A percentile compares a stretch with the other conserved stretches of the same genome.
Evolutionary conservation across 2,329 filamentous ascomycete species (phyloP).

Genomic region (Aspergillaceae sp.): DNA sequence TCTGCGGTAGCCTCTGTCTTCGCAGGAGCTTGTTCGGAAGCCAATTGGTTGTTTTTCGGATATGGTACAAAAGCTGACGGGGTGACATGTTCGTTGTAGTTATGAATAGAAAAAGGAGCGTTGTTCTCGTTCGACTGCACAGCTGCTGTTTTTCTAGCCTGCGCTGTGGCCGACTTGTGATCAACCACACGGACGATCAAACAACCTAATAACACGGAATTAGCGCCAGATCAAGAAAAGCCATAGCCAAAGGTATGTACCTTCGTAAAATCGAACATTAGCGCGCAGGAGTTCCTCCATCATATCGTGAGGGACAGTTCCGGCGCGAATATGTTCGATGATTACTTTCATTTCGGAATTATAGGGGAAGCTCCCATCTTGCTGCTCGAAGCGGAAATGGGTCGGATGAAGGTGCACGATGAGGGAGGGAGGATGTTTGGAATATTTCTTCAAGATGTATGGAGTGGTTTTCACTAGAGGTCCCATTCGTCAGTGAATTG

Average conservation of each 20-base stretch:
- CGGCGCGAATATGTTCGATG: constrained; percentile 65
- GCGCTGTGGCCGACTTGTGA: constrained; percentile 60
- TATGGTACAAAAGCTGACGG: constrained; percentile 79
- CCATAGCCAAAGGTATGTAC: constrained; percentile 28
- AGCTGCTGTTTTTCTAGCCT: constrained; percentile 48
- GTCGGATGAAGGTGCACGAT: constrained; percentile 76
- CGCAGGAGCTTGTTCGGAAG: constrained; percentile 18
- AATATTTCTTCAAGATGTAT: constrained; percentile 77
- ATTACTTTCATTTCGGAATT: constrained; percentile 81
- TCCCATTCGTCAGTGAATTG: constrained; percentile 12
- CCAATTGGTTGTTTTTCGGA: constrained; percentile 41
- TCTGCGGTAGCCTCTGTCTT: constrained; percentile 16
- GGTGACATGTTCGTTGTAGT: constrained; percentile 81
- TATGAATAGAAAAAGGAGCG: constrained; percentile 76
- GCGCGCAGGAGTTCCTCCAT: constrained; percentile 64
- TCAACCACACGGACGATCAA: constrained; percentile 92
- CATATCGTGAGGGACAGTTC: constrained; percentile 83
- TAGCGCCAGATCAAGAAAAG: not conserved
- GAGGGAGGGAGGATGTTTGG: constrained; percentile 65
- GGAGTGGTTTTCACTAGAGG: constrained; percentile 59
- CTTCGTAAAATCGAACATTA: constrained; percentile 80
- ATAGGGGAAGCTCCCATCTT: constrained; percentile 86
- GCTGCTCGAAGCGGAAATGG: constrained; percentile 86
- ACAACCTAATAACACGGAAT: constrained; percentile 44
- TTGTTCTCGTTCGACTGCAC: constrained; percentile 53